phyloP scores from a whole-genome alignment of 2,329 filamentous ascomycete genomes.

The Trichophyton verrucosum region DNA sequence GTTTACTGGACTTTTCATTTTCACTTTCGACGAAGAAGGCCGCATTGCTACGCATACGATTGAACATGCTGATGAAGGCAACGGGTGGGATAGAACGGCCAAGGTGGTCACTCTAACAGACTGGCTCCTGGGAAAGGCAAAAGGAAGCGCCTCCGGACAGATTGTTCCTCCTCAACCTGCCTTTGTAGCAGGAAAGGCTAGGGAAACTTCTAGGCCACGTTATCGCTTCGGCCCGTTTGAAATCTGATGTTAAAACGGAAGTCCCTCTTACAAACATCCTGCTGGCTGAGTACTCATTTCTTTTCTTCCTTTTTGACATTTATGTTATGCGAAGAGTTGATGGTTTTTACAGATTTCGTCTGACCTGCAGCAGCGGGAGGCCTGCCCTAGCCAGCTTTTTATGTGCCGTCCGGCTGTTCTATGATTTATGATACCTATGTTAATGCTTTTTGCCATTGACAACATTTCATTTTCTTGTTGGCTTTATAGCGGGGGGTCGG shows the following conservation, averaged over 20 bases:
- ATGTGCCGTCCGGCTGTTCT: neutral
- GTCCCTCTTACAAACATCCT: too few species aligned
- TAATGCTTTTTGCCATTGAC: neutral
- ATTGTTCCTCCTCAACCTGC: conserved; percentile 6
- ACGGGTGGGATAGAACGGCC: conserved; percentile 70
- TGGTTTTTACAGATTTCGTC: neutral
- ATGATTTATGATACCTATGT: conserved; percentile 2
- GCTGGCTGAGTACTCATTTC: neutral
- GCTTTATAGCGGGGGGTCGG: neutral
- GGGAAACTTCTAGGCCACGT: neutral
- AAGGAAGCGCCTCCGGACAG: conserved; percentile 31
- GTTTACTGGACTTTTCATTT: conserved; percentile 86
- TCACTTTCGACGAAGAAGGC: conserved; percentile 84
- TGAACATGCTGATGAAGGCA: conserved; percentile 76
- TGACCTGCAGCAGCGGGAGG: neutral
- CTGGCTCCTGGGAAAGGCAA: conserved; percentile 76
- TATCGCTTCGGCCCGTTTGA: neutral
- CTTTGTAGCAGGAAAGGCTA: neutral
- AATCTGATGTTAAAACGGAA: neutral
- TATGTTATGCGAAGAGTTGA: neutral
- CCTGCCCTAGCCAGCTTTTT: neutral
- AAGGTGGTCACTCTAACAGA: conserved; percentile 86
- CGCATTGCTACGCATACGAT: conserved; percentile 80
- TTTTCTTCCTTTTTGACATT: neutral
- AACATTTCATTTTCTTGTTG: neutral